Evolutionary conservation across 1,284 basidiomycete species (phyloP).

Genomic region (Naganishia cerealis): DNA sequence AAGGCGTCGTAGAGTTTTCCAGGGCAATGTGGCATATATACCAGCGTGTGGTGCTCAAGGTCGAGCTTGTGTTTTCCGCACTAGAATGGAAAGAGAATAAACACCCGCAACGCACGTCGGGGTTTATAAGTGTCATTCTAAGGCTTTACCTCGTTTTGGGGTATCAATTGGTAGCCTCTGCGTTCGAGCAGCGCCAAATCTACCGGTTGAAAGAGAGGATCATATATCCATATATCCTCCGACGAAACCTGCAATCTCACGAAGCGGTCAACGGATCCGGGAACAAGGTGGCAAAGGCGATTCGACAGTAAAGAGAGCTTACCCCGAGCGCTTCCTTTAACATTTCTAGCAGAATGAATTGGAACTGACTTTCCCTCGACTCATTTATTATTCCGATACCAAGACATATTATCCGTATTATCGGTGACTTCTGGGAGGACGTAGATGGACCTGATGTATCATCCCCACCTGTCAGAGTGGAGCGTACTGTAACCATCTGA

Average conservation of each 20-base stretch:
- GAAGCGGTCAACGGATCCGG: too few species aligned
- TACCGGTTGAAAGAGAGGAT: slow-evolving; percentile 26
- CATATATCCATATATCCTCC: slow-evolving; percentile 27
- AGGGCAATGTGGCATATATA: slow-evolving; percentile 30
- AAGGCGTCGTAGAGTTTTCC: slow-evolving; percentile 32
- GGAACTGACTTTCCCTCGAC: slow-evolving; percentile 27
- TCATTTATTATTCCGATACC: slow-evolving; percentile 30
- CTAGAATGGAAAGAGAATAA: background rate
- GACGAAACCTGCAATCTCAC: background rate
- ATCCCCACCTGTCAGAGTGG: background rate
- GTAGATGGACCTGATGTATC: background rate
- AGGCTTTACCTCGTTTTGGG: slow-evolving; percentile 18
- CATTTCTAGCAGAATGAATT: slow-evolving; percentile 23
- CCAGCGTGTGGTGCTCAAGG: slow-evolving; percentile 1
- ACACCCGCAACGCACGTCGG: too few species aligned
- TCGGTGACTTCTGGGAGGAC: background rate
- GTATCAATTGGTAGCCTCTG: slow-evolving; percentile 19
- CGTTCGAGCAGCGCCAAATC: slow-evolving; percentile 15
- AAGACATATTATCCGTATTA: slow-evolving; percentile 21
- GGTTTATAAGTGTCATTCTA: background rate
- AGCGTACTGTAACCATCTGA: slow-evolving; percentile 6
- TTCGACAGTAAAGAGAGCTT: background rate
- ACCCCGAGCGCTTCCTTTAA: slow-evolving; percentile 6
- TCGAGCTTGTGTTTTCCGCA: slow-evolving; percentile 20
- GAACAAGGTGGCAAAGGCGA: background rate